These are phyloP conservation scores for Lablab purpureus DNA, from an alignment of 306 rosid genomes.

Conservation along the genomic window DNA sequence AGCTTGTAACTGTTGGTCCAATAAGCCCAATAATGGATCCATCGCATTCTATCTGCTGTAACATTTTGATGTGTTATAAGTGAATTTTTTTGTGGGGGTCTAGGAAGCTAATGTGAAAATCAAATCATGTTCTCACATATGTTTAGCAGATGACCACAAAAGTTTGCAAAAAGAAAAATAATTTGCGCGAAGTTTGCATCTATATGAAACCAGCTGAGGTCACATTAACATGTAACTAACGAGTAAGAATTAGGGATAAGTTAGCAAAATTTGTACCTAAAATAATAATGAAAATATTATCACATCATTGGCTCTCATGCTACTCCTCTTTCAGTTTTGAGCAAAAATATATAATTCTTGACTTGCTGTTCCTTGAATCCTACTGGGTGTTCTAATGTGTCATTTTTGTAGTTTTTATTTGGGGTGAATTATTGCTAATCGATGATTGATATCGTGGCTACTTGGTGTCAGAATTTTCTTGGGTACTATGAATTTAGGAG, in stretches of 20 bases:
- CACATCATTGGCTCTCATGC: constrained; percentile 5
- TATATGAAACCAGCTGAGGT: constrained; percentile 5
- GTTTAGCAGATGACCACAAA: background rate
- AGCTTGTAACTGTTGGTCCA: too few relatives aligned
- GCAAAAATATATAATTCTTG: constrained; percentile 5
- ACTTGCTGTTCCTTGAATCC: constrained; percentile 14
- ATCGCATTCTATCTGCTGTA: background rate
- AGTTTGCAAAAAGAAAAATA: background rate
- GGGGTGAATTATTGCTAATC: background rate
- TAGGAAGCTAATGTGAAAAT: constrained; percentile 34
- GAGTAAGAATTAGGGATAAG: background rate
- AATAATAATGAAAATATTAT: background rate
- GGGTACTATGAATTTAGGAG: constrained; percentile 78
- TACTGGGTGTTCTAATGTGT: background rate
- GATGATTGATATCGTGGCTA: constrained; percentile 13
- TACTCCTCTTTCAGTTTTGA: background rate
- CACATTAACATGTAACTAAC: background rate
- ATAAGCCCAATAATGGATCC: too few relatives aligned
- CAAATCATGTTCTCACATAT: constrained; percentile 16
- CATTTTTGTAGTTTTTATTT: constrained; percentile 10
- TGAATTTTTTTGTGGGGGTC: constrained; percentile 16
- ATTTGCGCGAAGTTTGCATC: background rate
- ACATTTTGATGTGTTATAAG: background rate
- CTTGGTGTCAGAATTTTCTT: constrained; percentile 63
- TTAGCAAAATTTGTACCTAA: background rate